Percentiles rank a stretch among this genome's conserved stretches.
Conservation (phyloP, 129 eudicot genomes). For the Smallanthus sonchifolius region DNA sequence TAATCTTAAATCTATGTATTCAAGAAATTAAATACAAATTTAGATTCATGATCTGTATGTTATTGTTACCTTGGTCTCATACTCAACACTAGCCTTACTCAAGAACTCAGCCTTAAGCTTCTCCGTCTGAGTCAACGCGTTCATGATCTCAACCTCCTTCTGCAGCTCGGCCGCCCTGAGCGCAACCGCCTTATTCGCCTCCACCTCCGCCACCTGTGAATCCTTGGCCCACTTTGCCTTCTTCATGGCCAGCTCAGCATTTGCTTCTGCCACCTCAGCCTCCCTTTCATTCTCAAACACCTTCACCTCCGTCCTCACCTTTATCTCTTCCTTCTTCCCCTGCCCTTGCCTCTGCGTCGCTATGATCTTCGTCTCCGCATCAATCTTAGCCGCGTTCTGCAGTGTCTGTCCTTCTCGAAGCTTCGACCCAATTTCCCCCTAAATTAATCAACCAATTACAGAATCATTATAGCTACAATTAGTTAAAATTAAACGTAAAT, state of each 20-base stretch:
- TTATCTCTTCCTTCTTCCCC: slow-evolving; percentile 59
- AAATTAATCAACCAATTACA: slow-evolving; percentile 22
- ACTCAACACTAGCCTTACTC: slow-evolving; percentile 70
- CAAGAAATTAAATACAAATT: neutral
- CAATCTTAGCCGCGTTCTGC: slow-evolving; percentile 75
- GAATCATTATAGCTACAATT: neutral
- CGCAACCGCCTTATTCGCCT: slow-evolving; percentile 55
- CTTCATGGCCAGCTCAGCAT: slow-evolving; percentile 48
- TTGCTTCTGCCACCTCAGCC: slow-evolving; percentile 58
- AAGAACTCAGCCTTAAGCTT: slow-evolving; percentile 60
- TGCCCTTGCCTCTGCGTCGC: slow-evolving; percentile 49
- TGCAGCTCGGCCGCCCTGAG: slow-evolving; percentile 64
- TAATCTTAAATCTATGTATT: no score
- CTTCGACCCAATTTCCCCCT: slow-evolving; percentile 75
- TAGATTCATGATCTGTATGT: neutral
- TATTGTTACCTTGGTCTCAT: slow-evolving; percentile 55
- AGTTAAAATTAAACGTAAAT: no score
- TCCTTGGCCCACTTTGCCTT: slow-evolving; percentile 56
- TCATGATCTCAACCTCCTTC: slow-evolving; percentile 58
- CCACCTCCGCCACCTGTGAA: slow-evolving; percentile 67
- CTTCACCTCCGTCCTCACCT: slow-evolving; percentile 51
- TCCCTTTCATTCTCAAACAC: slow-evolving; percentile 51
- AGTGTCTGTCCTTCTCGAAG: slow-evolving; percentile 49
- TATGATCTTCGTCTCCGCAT: slow-evolving; percentile 69
- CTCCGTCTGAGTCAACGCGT: slow-evolving; percentile 65